Conservation (phyloP, 2,329 filamentous ascomycete genomes). For the Fusarium azukiicola region DNA sequence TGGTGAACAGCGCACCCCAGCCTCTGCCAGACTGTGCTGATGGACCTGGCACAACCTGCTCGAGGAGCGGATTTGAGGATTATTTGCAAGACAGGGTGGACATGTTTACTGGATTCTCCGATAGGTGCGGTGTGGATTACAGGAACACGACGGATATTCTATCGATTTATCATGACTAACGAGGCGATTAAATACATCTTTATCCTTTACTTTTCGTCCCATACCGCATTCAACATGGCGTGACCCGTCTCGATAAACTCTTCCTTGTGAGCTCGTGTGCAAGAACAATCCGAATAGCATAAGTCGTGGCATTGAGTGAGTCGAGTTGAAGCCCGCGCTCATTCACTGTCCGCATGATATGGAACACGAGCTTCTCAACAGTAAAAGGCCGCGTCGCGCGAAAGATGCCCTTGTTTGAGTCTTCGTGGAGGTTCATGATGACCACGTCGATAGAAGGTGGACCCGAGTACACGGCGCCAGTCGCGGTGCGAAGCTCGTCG, state of each 20-base stretch:
- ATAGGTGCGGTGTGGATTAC: conserved; percentile 50
- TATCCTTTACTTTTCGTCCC: background rate
- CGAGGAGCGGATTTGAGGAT: conserved; percentile 42
- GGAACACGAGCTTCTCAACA: background rate
- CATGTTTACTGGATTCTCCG: conserved; percentile 47
- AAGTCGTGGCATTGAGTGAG: background rate
- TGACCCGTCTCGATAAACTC: background rate
- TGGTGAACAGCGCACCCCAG: conserved; percentile 52
- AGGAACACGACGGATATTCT: conserved; percentile 48
- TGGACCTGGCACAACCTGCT: conserved; percentile 49
- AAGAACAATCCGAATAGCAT: background rate
- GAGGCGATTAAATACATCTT: background rate
- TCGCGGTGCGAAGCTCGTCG: background rate
- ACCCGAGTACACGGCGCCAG: background rate
- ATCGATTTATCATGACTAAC: conserved; percentile 47
- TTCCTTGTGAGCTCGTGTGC: conserved; percentile 1
- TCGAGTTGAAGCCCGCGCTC: background rate
- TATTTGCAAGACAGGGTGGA: conserved; percentile 45
- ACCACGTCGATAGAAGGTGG: background rate
- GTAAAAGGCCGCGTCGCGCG: background rate
- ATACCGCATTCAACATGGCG: background rate
- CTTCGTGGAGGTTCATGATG: background rate
- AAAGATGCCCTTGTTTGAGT: background rate
- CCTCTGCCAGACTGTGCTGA: conserved; percentile 42
- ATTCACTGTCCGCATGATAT: background rate